Base-by-base conservation (phyloP, 1,284 basidiomycete species). In the Trichosporon sp. region DNA sequence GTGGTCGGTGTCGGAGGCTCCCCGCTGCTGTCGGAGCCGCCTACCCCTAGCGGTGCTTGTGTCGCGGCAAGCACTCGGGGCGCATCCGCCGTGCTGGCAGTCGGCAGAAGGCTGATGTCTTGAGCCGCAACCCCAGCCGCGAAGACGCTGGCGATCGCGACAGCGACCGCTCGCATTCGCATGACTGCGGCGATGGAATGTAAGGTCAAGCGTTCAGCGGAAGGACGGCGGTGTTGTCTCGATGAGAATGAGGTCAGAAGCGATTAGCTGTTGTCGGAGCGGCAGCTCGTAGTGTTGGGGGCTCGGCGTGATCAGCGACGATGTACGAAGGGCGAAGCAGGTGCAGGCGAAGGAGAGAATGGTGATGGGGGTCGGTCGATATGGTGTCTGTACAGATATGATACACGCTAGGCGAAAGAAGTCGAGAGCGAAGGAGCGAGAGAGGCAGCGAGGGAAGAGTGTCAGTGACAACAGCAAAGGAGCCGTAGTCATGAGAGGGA, bases 21-120 rank as follows among this genome's bases (percentile, higher is more conserved):
- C 49, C 49, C 49, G 29, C 49, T 27, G 11, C 14, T 7, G 49
- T 54, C 49, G 49, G 49, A 54, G 49, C 49, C 27, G 10, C 31
- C 49, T 54, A 54, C 49, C 49, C 49, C 49, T 54, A 54, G 29
- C 49, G 49, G 49, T 16, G 49, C 49, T 29, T 54, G 49, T 27
- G 49, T 54, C 27, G 49, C 49, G 14, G 49, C 49, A 8, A 54
- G 25, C 27, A 54, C 49, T 13, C 31, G 13, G 25, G 49, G 49
- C 14, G 25, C 49, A 29, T 29, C 27, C 10, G 49, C 29, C 49
- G 49, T n/a, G 25, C 49, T 54, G 25, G 25, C 25, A 29, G 7
- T 21, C 3, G 25, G 4, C 34, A 37, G 4, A 6, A 29, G 25
- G 27, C 31, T 27, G 21, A n/a, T 16, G 19, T 27, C 23, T 29